Evolutionary conservation across 257 asterid genomes (phyloP).

Genomic region (Solanum etuberosum): DNA sequence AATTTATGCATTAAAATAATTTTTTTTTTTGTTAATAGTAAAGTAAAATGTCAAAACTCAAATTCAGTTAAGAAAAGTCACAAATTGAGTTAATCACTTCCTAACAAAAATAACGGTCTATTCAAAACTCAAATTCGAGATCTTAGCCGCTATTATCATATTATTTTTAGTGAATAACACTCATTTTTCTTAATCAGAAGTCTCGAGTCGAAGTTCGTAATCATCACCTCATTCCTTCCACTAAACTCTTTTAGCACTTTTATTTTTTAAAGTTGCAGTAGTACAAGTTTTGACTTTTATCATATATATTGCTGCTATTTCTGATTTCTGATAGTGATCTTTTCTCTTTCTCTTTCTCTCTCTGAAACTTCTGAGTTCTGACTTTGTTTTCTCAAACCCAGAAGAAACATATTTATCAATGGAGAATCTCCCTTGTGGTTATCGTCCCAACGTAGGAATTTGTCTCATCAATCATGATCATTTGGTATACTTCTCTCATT

Average conservation of each 20-base stretch:
- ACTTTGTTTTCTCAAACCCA: neutral
- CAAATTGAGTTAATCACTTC: no score
- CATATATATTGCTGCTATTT: neutral
- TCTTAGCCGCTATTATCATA: no score
- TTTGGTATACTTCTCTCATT: constrained; percentile 27
- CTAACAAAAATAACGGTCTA: no score
- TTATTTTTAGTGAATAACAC: rapidly evolving
- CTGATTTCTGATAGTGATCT: neutral
- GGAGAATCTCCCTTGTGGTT: constrained; percentile 98
- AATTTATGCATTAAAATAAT: neutral
- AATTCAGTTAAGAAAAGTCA: no score
- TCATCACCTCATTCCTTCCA: neutral
- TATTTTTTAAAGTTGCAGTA: neutral
- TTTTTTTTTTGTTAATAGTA: neutral
- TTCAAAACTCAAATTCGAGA: no score
- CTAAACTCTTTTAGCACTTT: neutral
- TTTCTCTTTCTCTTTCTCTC: neutral
- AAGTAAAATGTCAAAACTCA: no score
- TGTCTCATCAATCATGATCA: constrained; percentile 76
- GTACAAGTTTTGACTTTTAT: neutral
- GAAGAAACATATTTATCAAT: constrained; percentile 10
- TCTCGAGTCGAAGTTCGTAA: neutral
- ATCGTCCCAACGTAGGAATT: constrained; percentile 96
- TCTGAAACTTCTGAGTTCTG: neutral
- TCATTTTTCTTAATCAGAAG: no score